Conservation (phyloP, 176 grass and related monocot species). For the Eragrostis nindensis region DNA sequence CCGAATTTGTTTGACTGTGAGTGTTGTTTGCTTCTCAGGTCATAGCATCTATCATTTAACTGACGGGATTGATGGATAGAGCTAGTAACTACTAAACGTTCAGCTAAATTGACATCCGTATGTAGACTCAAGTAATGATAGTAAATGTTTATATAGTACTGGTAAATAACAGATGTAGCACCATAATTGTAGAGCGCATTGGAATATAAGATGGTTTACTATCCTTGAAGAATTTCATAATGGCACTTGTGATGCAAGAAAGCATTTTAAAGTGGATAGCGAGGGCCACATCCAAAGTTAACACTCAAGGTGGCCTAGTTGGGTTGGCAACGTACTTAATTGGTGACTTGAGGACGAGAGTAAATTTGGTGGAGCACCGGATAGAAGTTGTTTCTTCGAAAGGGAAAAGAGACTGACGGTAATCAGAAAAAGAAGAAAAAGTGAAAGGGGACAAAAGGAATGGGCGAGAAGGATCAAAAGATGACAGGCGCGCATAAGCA, state of each 20-base stretch:
- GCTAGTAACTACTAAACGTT: neutral
- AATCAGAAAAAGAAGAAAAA: conserved; percentile 26
- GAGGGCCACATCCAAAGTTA: conserved; percentile 26
- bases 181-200: too few species aligned
- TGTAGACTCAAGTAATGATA: neutral
- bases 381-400: conserved; percentile 23
- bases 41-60: neutral
- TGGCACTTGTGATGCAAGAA: neutral
- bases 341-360: neutral
- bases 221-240: conserved; percentile 42
- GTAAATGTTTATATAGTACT: too few species aligned
- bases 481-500: conserved; percentile 1
- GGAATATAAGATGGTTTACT: neutral
- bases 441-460: conserved; percentile 32
- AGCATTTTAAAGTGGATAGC: conserved; percentile 31
- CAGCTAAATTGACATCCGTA: neutral
- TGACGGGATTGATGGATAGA: neutral
- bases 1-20: neutral
- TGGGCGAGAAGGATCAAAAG: neutral
- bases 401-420: conserved; percentile 10
- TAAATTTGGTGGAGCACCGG: conserved; percentile 1
- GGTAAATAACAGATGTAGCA: too few species aligned
- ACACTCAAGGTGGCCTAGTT: neutral
- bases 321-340: neutral
- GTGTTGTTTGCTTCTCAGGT: neutral